Percentiles rank a stretch among this genome's conserved stretches.
Conservation (phyloP, 2,329 filamentous ascomycete genomes). For the Kalmusia sp. region DNA sequence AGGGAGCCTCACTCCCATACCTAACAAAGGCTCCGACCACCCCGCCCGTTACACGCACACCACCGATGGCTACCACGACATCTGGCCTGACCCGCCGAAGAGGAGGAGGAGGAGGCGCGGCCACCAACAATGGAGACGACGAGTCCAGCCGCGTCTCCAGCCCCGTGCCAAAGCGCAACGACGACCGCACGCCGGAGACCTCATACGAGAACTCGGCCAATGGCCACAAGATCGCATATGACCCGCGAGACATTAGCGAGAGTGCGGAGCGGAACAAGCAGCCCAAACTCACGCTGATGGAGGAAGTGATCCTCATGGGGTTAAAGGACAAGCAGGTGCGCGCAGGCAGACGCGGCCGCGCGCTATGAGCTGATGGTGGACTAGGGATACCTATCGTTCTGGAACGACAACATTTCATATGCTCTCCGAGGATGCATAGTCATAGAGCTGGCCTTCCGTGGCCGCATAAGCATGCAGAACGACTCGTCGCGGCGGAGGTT, state of each 20-base stretch:
- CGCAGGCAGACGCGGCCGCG: conserved; percentile 18
- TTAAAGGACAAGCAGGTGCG: conserved; percentile 98
- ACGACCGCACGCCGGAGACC: conserved; percentile 70
- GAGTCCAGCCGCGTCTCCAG: conserved; percentile 71
- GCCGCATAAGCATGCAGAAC: conserved; percentile 98
- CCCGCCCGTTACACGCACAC: conserved; percentile 36
- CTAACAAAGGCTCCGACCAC: conserved; percentile 32
- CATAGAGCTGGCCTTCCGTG: conserved; percentile 93
- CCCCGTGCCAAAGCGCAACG: conserved; percentile 68
- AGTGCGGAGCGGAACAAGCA: conserved; percentile 96
- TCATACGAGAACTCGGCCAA: conserved; percentile 91
- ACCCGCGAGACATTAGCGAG: conserved; percentile 96
- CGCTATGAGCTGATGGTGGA: conserved; percentile 11
- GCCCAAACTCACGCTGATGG: conserved; percentile 98
- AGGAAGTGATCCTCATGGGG: conserved; percentile 93
- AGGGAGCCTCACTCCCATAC: conserved; percentile 38
- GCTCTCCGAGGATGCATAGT: conserved; percentile 97
- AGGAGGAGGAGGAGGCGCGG: conserved; percentile 68
- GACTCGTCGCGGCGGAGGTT: conserved; percentile 91
- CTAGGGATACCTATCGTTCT: conserved; percentile 97
- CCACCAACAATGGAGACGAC: conserved; percentile 65
- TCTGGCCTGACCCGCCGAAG: conserved; percentile 75
- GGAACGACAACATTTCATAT: conserved; percentile 99
- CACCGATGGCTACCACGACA: conserved; percentile 69
- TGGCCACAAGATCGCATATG: conserved; percentile 98